Percentiles rank a stretch among this genome's conserved stretches.
phyloP scores from a whole-genome alignment of 257 asterid species.

The Galeopsis tetrahit region DNA sequence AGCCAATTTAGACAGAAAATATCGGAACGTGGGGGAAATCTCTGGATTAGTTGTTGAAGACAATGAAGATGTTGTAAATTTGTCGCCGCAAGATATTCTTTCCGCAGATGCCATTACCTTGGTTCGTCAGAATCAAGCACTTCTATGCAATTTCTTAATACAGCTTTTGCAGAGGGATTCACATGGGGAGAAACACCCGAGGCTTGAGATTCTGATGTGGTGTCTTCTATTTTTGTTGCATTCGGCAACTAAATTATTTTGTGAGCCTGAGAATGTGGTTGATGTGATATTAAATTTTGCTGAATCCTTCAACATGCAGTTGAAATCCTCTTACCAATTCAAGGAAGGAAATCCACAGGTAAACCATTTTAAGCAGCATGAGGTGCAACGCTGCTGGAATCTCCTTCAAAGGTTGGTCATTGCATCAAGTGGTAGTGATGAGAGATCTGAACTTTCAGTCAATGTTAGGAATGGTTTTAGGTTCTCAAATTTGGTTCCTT shows the following conservation, averaged over 20 bases:
- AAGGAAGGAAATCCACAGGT: slow-evolving; percentile 65
- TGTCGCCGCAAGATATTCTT: slow-evolving; percentile 59
- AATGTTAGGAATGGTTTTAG: slow-evolving; percentile 64
- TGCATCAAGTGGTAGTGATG: slow-evolving; percentile 92
- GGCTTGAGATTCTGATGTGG: slow-evolving; percentile 90
- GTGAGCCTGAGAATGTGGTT: slow-evolving; percentile 77
- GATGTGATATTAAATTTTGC: slow-evolving; percentile 77
- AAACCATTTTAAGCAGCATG: slow-evolving; percentile 59
- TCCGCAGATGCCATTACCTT: slow-evolving; percentile 93
- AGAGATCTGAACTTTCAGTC: slow-evolving; percentile 54
- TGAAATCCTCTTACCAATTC: slow-evolving; percentile 54
- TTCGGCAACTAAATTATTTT: slow-evolving; percentile 80
- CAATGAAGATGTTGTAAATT: slow-evolving; percentile 48
- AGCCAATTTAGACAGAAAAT: slow-evolving; percentile 74
- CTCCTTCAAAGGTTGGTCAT: slow-evolving; percentile 81
- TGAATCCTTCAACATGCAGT: slow-evolving; percentile 59
- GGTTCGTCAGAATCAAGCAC: slow-evolving; percentile 86
- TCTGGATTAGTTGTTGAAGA: slow-evolving; percentile 54
- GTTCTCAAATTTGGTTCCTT: slow-evolving; percentile 84
- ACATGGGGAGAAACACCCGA: slow-evolving; percentile 58
- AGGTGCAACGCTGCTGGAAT: slow-evolving; percentile 72
- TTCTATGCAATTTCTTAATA: slow-evolving; percentile 70
- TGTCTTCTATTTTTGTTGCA: slow-evolving; percentile 84
- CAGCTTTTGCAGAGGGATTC: slow-evolving; percentile 61
- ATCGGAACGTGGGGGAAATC: slow-evolving; percentile 46